These are phyloP conservation scores for Pseudogymnoascus sp. DNA, from an alignment of 2,329 filamentous ascomycete species.

Conservation along the genomic window DNA sequence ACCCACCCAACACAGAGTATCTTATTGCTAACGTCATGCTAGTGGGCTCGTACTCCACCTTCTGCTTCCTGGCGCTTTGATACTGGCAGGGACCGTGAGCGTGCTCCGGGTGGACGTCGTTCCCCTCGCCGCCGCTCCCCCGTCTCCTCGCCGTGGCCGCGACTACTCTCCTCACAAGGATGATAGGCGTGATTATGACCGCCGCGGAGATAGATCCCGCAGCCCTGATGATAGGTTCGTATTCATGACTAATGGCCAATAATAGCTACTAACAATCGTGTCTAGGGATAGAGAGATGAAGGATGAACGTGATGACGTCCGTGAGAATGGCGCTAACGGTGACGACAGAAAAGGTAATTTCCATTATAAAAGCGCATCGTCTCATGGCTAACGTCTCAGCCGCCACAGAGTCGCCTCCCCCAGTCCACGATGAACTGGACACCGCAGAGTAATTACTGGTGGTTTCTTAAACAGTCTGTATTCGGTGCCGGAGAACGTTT, in stretches of 20 bases:
- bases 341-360: conserved; percentile 81
- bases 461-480: conserved; percentile 1
- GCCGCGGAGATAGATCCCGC: conserved; percentile 66
- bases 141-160: conserved; percentile 48
- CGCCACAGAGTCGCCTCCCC: conserved; percentile 70
- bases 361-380: conserved; percentile 15
- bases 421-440: conserved; percentile 89
- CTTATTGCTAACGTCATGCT: conserved; percentile 6
- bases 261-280: background rate
- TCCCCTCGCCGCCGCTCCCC: conserved; percentile 59
- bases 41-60: conserved; percentile 98
- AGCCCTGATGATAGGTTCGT: conserved; percentile 58
- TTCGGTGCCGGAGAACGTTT: background rate
- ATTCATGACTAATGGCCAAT: background rate
- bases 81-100: conserved; percentile 72
- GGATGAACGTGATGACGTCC: conserved; percentile 57
- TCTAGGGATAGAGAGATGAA: conserved; percentile 41
- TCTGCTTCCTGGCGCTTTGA: conserved; percentile 99
- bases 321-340: conserved; percentile 72
- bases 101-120: conserved; percentile 44
- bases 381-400: conserved; percentile 2
- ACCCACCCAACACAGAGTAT: conserved; percentile 8
- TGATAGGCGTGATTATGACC: conserved; percentile 72
- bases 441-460: conserved; percentile 63
- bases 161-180: conserved; percentile 87